Conservation (phyloP, 2,329 filamentous ascomycete genomes). For the Cladosporium sp. region DNA sequence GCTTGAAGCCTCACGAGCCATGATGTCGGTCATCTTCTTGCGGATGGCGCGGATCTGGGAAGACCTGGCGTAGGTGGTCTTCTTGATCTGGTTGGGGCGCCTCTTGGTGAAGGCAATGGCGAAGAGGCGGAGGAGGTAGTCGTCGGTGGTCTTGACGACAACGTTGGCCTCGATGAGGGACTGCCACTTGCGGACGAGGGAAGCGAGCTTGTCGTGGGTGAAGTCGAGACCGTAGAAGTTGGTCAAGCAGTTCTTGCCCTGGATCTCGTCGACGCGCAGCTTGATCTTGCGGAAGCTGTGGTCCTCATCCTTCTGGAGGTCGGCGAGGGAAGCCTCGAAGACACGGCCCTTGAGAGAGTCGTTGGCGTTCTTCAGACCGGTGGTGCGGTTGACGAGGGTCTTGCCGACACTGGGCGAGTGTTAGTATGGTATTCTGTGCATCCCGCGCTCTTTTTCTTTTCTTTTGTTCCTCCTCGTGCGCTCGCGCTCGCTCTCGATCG, state of each 20-base stretch:
- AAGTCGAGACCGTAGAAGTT: slow-evolving; percentile 99
- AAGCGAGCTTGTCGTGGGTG: slow-evolving; percentile 99
- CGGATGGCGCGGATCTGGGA: slow-evolving; percentile 98
- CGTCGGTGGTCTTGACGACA: slow-evolving; percentile 99
- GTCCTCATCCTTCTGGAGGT: slow-evolving; percentile 99
- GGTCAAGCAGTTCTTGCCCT: slow-evolving; percentile 99
- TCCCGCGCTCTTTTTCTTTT: slow-evolving; percentile 16
- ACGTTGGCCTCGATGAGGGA: slow-evolving; percentile 99
- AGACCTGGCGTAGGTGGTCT: slow-evolving; percentile 96
- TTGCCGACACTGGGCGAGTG: slow-evolving; percentile 81
- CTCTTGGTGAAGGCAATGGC: slow-evolving; percentile 99
- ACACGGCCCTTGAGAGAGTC: slow-evolving; percentile 98
- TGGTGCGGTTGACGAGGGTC: slow-evolving; percentile 98
- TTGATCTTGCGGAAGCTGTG: slow-evolving; percentile 99
- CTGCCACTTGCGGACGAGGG: slow-evolving; percentile 99
- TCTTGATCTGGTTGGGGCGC: slow-evolving; percentile 99
- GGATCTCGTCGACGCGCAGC: slow-evolving; percentile 96
- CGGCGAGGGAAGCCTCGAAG: slow-evolving; percentile 97
- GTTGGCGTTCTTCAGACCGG: slow-evolving; percentile 99
- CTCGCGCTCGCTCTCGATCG: slow-evolving; percentile 14
- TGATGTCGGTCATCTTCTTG: slow-evolving; percentile 99
- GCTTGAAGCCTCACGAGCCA: slow-evolving; percentile 89
- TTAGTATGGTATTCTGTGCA: slow-evolving; percentile 35
- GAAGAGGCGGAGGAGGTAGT: slow-evolving; percentile 99
- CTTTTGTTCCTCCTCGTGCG: slow-evolving; percentile 14